Percentiles rank a stretch among this genome's conserved stretches.
Conservation (phyloP, 176 grass and related monocot species). For the Bonia amplexicaulis region DNA sequence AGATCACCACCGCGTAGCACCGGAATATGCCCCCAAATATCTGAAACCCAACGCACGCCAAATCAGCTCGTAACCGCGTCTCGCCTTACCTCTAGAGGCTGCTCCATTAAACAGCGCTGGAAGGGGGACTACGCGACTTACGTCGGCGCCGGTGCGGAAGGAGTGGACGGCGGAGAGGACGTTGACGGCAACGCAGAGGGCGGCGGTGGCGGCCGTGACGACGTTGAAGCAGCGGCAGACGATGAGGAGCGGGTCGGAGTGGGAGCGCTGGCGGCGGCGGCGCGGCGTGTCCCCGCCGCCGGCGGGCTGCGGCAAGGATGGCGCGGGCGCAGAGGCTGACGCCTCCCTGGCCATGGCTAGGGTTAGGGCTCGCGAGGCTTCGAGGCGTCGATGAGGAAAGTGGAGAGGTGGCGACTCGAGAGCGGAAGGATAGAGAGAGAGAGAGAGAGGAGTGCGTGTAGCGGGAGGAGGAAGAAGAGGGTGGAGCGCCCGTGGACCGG, state of each 20-base stretch:
- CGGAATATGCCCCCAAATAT: conserved; percentile 89
- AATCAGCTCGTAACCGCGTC: background rate
- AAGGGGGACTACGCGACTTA: background rate
- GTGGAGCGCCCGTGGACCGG: background rate
- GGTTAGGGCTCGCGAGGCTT: background rate
- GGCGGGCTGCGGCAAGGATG: background rate
- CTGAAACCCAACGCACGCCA: conserved; percentile 12
- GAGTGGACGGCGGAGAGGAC: conserved; percentile 62
- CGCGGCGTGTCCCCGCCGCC: conserved; percentile 21
- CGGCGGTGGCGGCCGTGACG: conserved; percentile 62
- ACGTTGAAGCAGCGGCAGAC: conserved; percentile 85
- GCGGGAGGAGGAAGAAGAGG: background rate
- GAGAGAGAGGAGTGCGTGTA: background rate
- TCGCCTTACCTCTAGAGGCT: too few species aligned
- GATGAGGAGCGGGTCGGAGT: conserved; percentile 69
- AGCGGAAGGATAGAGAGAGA: background rate
- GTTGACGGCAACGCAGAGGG: conserved; percentile 80
- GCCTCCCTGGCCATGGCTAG: conserved; percentile 32
- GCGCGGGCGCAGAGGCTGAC: background rate
- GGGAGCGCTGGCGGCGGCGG: background rate
- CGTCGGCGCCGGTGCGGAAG: conserved; percentile 57
- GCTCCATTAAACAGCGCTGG: background rate
- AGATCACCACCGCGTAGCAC: conserved; percentile 76
- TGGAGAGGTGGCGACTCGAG: background rate
- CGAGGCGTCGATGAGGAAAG: conserved; percentile 17